Conservation (phyloP, 1,284 basidiomycete genomes). For the Rhodotorula sp. region DNA sequence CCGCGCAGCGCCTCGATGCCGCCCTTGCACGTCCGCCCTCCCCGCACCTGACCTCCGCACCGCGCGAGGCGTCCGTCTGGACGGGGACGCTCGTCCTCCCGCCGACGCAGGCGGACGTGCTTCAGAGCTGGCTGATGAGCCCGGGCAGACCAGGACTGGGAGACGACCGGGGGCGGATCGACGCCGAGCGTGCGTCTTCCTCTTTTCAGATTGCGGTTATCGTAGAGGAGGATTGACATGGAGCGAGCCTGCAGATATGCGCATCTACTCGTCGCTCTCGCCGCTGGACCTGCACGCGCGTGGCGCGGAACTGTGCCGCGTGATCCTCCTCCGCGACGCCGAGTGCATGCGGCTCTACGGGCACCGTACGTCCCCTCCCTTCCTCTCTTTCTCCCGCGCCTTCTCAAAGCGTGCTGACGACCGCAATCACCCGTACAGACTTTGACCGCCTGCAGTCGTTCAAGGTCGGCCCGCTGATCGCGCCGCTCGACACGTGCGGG, state of each 20-base stretch:
- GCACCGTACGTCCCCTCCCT: conserved; percentile 11
- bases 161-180: conserved; percentile 25
- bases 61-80: conserved; percentile 27
- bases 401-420: neutral
- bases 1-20: conserved; percentile 25
- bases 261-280: conserved; percentile 35
- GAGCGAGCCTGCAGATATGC: conserved; percentile 23
- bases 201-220: neutral
- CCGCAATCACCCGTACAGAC: neutral
- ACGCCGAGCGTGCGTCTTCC: conserved; percentile 26
- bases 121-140: conserved; percentile 24
- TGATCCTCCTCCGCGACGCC: conserved; percentile 23
- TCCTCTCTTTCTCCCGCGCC: neutral
- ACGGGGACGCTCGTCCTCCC: conserved; percentile 29
- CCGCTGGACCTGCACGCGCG: conserved; percentile 37
- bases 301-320: conserved; percentile 36
- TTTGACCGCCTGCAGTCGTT: conserved; percentile 28
- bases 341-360: conserved; percentile 13
- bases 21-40: conserved; percentile 20
- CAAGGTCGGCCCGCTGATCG: conserved; percentile 23
- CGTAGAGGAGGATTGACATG: neutral
- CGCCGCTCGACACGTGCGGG: conserved; percentile 18
- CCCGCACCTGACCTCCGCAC: conserved; percentile 15
- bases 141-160: conserved; percentile 17
- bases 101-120: conserved; percentile 25